phyloP scores from a whole-genome alignment of 1,139 yeast species.

The Diutina catenulata region DNA sequence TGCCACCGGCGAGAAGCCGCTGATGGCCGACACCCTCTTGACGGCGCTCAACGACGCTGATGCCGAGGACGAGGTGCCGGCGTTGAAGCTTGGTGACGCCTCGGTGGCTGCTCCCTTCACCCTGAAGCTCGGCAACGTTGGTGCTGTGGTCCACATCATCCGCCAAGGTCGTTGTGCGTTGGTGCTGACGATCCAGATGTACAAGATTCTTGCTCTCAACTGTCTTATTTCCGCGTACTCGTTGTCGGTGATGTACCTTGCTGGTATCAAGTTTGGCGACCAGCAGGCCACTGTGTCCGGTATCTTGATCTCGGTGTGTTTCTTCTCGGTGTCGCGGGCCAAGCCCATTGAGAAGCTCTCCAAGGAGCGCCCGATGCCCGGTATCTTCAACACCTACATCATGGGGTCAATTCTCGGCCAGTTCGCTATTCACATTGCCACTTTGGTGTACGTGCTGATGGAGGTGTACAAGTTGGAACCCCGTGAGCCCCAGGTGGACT shows the following conservation, averaged over 20 bases:
- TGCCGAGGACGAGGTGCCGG: slow-evolving; percentile 71
- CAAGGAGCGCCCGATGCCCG: slow-evolving; percentile 94
- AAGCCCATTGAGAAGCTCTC: slow-evolving; percentile 82
- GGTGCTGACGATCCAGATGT: slow-evolving; percentile 97
- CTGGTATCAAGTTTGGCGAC: slow-evolving; percentile 98
- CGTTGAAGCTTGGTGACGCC: slow-evolving; percentile 93
- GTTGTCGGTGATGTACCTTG: slow-evolving; percentile 82
- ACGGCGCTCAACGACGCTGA: slow-evolving; percentile 59
- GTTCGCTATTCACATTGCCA: slow-evolving; percentile 80
- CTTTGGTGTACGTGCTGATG: slow-evolving; percentile 70
- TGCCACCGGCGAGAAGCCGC: slow-evolving; percentile 5
- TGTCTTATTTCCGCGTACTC: slow-evolving; percentile 97
- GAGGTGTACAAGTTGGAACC: slow-evolving; percentile 87
- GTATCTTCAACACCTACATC: slow-evolving; percentile 86
- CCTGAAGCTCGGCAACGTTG: slow-evolving; percentile 82
- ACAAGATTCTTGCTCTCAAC: slow-evolving; percentile 91
- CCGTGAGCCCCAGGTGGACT: slow-evolving; percentile 76
- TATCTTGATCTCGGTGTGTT: slow-evolving; percentile 81
- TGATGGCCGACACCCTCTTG: slow-evolving; percentile 63
- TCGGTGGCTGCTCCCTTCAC: slow-evolving; percentile 99
- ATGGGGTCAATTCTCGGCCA: slow-evolving; percentile 98
- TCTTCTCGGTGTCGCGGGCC: slow-evolving; percentile 91
- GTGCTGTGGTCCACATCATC: slow-evolving; percentile 84
- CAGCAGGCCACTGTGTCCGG: slow-evolving; percentile 95
- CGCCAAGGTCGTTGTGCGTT: slow-evolving; percentile 99